Base-by-base conservation (phyloP, 2,329 filamentous ascomycete species). In the Juglanconis oblonga region DNA sequence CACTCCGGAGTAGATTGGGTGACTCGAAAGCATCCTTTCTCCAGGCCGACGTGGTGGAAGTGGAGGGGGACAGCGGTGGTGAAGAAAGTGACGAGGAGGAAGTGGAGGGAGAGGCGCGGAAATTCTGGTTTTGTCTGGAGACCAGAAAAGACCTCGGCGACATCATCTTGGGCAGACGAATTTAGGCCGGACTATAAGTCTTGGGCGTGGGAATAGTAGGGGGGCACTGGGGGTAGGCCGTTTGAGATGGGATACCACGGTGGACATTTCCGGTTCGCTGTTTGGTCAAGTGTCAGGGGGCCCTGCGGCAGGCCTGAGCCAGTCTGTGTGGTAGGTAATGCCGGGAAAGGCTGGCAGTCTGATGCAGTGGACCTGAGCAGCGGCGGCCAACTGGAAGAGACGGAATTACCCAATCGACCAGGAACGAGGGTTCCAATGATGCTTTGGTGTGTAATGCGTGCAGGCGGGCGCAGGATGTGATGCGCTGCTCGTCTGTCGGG, bases 81-180 rank as follows among this genome's bases (percentile, higher is more conserved):
- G 57, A 62, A 57, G 53, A 59, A 33, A 63, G 65, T 38, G 58
- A 17, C 48, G 45, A 50, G 42, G 52, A 60, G 38, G 62, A 48
- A 45, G 65, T 33, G 29, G 59, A 24, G 51, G 45, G 32, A 8
- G 65, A 62, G 59, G 65, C 55, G 54, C 53, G 60, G 42, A 64
- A 62, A 44, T 60, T 59, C 47, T 70, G 63, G 58, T 66, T 69
- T 56, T 71, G 71, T 63, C 70, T 70, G 55, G 72, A 69, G 56
- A 73, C 72, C 63, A 77, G 70, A 68, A 73, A 75, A 49, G 74
- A 75, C 56, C 73, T 73, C 60, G 74, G 72, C 62, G 72, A 73
- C 69, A 76, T 74, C 72, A 77, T 75, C 35, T 62, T 72, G 66
- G 38, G 47, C 55, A 38, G 48, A 29, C 38, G 47, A 57, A 44